A percentile compares a stretch with the other conserved stretches of the same genome.
These are phyloP conservation scores for Solidago caesia DNA, from an alignment of 129 eudicot genomes.

Conservation along the genomic window DNA sequence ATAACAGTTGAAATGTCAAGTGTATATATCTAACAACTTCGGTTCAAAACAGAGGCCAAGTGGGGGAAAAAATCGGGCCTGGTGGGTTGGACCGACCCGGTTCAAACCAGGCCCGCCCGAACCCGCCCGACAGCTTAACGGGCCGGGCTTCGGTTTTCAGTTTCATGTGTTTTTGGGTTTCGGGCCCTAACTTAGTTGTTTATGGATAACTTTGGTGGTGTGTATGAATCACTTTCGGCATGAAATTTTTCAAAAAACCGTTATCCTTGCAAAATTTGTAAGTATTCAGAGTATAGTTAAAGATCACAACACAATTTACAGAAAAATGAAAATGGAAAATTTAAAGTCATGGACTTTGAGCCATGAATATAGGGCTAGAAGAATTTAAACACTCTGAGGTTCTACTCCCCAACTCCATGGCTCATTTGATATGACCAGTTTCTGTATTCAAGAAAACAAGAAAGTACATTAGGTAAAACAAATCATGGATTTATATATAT, in stretches of 20 bases:
- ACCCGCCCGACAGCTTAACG: too few relatives aligned
- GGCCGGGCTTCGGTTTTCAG: too few relatives aligned
- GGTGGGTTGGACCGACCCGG: too few relatives aligned
- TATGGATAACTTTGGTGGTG: too few relatives aligned
- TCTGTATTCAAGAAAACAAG: slow-evolving; percentile 20
- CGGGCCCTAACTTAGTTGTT: too few relatives aligned
- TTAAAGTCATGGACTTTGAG: neutral
- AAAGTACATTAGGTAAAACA: slow-evolving; percentile 5
- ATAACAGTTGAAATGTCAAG: too few relatives aligned
- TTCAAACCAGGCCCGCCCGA: too few relatives aligned
- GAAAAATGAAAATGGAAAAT: neutral
- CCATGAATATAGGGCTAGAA: neutral
- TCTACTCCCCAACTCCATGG: neutral
- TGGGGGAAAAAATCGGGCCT: too few relatives aligned
- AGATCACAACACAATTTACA: slow-evolving; percentile 11
- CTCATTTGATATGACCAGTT: slow-evolving; percentile 9
- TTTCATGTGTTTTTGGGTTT: too few relatives aligned
- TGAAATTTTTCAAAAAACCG: neutral
- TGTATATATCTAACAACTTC: too few relatives aligned
- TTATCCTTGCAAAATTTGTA: neutral
- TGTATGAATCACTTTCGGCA: too few relatives aligned
- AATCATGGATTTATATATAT: neutral
- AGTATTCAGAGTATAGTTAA: neutral
- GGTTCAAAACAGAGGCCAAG: too few relatives aligned
- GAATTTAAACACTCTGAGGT: neutral